A percentile compares a stretch with the other conserved stretches of the same genome.
Evolutionary conservation across 2,329 filamentous ascomycete genomes (phyloP).

Genomic region (Microcyclosporella mali): DNA sequence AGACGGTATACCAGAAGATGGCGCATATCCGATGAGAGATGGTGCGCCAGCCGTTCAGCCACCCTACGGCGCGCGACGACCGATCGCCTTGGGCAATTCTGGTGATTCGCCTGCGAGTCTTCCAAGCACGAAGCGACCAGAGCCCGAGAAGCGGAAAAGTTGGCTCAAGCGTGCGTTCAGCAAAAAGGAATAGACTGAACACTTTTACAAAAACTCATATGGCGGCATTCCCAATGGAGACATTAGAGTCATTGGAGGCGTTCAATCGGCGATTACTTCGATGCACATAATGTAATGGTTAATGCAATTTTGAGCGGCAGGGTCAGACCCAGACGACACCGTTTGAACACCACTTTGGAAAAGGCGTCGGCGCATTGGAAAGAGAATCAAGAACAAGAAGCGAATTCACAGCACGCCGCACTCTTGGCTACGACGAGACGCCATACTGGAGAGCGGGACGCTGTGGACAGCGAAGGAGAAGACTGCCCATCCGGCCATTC

Average conservation of each 20-base stretch:
- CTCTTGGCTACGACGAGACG: constrained; percentile 3
- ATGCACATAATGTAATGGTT: constrained; percentile 10
- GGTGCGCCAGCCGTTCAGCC: constrained; percentile 20
- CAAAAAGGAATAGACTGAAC: constrained; percentile 43
- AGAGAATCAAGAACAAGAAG: constrained; percentile 3
- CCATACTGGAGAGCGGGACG: too few relatives aligned
- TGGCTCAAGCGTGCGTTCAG: constrained; percentile 83
- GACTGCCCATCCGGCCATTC: too few relatives aligned
- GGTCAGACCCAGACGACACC: neutral
- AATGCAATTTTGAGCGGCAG: neutral
- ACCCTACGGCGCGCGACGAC: constrained; percentile 25
- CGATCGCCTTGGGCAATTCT: constrained; percentile 25
- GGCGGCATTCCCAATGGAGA: constrained; percentile 1
- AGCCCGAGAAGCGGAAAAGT: constrained; percentile 72
- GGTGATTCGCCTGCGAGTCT: constrained; percentile 13
- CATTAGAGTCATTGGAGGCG: neutral
- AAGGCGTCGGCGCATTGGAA: neutral
- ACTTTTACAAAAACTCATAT: neutral
- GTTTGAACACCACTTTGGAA: neutral
- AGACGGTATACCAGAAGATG: constrained; percentile 38
- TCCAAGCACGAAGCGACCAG: constrained; percentile 22
- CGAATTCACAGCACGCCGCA: constrained; percentile 1
- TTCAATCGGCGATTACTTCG: neutral
- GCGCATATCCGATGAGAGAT: constrained; percentile 18
- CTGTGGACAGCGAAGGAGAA: neutral